Conservation (phyloP, 208 protist species). For the Crithidia fasciculata region DNA sequence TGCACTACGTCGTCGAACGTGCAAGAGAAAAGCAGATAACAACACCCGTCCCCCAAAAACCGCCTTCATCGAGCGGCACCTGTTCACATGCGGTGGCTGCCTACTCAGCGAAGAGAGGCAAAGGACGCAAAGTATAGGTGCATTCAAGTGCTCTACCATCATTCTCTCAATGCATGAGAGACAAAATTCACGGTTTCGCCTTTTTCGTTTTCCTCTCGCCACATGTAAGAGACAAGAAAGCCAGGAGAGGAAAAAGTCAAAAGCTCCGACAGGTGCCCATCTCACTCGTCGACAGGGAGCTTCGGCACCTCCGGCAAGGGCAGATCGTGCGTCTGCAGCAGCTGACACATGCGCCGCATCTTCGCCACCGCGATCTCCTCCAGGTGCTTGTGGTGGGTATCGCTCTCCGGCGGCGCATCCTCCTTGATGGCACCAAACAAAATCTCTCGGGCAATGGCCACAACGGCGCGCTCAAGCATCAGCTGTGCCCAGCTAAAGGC, state of each 20-base stretch:
- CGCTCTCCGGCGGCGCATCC: slow-evolving; percentile 22
- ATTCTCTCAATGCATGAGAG: not conserved
- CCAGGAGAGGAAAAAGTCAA: too few relatives aligned
- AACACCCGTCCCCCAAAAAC: too few relatives aligned
- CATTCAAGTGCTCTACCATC: too few relatives aligned
- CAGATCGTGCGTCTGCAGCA: slow-evolving; percentile 58
- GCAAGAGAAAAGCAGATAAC: too few relatives aligned
- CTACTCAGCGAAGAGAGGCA: too few relatives aligned
- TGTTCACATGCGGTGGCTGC: too few relatives aligned
- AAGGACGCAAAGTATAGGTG: too few relatives aligned
- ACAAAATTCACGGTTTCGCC: not conserved
- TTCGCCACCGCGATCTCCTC: slow-evolving; percentile 44
- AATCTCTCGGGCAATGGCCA: slow-evolving; percentile 54
- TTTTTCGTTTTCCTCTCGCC: too few relatives aligned
- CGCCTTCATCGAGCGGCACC: too few relatives aligned
- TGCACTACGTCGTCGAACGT: too few relatives aligned
- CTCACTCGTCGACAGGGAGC: slow-evolving; percentile 7
- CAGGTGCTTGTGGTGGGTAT: slow-evolving; percentile 31
- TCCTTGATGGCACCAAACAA: slow-evolving; percentile 49
- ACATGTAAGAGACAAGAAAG: too few relatives aligned
- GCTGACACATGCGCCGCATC: slow-evolving; percentile 74
- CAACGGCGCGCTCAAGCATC: slow-evolving; percentile 63
- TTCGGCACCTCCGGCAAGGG: slow-evolving; percentile 57
- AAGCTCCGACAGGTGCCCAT: too few relatives aligned
- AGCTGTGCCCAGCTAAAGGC: slow-evolving; percentile 77